A percentile compares a stretch with the other conserved stretches of the same genome.
Conservation (phyloP, 2,329 filamentous ascomycete genomes). For the Proliferodiscus dingleyae region DNA sequence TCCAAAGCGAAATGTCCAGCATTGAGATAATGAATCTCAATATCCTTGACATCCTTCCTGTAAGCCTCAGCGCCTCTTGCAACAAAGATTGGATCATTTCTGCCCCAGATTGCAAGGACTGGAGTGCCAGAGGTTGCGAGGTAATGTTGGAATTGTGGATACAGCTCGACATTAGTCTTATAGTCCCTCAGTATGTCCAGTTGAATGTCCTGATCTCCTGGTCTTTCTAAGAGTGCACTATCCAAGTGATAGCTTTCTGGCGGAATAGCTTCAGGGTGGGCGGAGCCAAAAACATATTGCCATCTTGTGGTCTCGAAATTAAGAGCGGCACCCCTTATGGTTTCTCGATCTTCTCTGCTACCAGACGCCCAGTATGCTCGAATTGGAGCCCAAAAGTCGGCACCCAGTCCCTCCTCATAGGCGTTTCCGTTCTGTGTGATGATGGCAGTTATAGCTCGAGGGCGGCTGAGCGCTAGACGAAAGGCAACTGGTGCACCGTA, state of each 20-base stretch:
- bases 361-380: constrained; percentile 15
- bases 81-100: constrained; percentile 49
- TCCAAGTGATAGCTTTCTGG: constrained; percentile 40
- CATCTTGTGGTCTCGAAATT: constrained; percentile 20
- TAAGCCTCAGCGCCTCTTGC: constrained; percentile 49
- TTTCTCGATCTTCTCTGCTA: constrained; percentile 8
- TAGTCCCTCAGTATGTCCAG: constrained; percentile 55
- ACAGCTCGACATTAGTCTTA: constrained; percentile 47
- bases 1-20: constrained; percentile 50
- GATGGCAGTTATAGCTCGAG: constrained; percentile 45
- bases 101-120: constrained; percentile 54
- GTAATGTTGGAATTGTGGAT: constrained; percentile 51
- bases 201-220: constrained; percentile 48
- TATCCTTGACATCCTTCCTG: constrained; percentile 42
- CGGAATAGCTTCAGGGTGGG: constrained; percentile 5
- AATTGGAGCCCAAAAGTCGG: constrained; percentile 25
- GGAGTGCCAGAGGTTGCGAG: constrained; percentile 47
- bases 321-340: constrained; percentile 10
- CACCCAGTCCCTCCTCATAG: constrained; percentile 49
- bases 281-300: constrained; percentile 22
- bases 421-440: constrained; percentile 59
- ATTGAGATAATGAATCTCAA: constrained; percentile 47
- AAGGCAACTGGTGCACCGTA: constrained; percentile 55
- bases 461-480: constrained; percentile 46
- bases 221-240: constrained; percentile 44